Percentiles rank a stretch among this genome's conserved stretches.
phyloP scores from a whole-genome alignment of 2,329 filamentous ascomycete genomes.

The Chaetomium sp. region DNA sequence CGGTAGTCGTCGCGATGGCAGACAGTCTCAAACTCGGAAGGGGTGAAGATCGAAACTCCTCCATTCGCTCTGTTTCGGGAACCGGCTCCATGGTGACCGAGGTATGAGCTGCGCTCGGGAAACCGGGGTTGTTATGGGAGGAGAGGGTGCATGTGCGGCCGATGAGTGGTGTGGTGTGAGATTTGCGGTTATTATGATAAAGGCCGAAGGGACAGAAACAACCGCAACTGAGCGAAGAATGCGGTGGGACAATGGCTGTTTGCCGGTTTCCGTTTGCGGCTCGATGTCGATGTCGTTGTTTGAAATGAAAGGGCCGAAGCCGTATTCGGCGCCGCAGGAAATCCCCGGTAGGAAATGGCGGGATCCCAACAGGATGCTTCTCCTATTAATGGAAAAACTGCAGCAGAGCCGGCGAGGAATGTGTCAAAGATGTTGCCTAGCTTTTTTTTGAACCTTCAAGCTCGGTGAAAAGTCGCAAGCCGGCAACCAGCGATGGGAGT shows the following conservation, averaged over 20 bases:
- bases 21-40: constrained; percentile 48
- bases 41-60: constrained; percentile 56
- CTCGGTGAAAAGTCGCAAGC: background rate
- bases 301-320: too few species aligned
- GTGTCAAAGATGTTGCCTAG: background rate
- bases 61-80: constrained; percentile 61
- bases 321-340: too few species aligned
- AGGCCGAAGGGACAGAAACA: background rate
- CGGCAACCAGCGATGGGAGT: constrained; percentile 8
- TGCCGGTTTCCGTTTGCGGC: too few species aligned
- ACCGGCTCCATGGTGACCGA: constrained; percentile 54
- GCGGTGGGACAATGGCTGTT: too few species aligned
- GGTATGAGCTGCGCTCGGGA: constrained; percentile 17
- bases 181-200: too few species aligned
- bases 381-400: too few species aligned
- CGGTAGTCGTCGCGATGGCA: constrained; percentile 29
- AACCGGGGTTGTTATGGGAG: constrained; percentile 12
- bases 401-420: too few species aligned
- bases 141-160: constrained; percentile 9
- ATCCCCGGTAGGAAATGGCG: too few species aligned
- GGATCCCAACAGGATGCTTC: too few species aligned
- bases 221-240: background rate
- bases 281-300: too few species aligned
- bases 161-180: background rate
- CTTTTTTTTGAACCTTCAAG: background rate